Conservation (phyloP, 2,329 filamentous ascomycete species). For the Mollisiaceae sp. region DNA sequence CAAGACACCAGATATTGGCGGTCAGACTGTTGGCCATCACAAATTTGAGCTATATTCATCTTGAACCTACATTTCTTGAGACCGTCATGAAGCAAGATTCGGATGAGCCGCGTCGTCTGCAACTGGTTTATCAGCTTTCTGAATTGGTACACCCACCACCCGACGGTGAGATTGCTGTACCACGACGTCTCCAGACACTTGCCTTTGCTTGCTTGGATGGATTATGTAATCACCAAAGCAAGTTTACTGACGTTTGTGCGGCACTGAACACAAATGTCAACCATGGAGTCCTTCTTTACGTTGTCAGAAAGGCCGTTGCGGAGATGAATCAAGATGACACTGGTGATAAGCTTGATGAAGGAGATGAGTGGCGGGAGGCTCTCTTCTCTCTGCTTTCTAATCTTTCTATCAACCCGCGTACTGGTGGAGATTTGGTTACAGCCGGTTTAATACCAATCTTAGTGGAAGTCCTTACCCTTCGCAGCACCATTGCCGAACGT, state of each 20-base stretch:
- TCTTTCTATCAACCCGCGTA: slow-evolving; percentile 74
- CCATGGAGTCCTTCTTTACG: slow-evolving; percentile 91
- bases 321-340: slow-evolving; percentile 72
- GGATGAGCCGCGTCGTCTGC: slow-evolving; percentile 86
- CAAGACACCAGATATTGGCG: slow-evolving; percentile 76
- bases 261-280: slow-evolving; percentile 96
- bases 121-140: slow-evolving; percentile 89
- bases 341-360: slow-evolving; percentile 65
- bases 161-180: slow-evolving; percentile 69
- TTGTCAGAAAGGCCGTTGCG: slow-evolving; percentile 87
- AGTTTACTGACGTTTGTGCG: slow-evolving; percentile 80
- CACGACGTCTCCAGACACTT: slow-evolving; percentile 79
- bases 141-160: slow-evolving; percentile 87
- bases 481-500: slow-evolving; percentile 80
- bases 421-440: slow-evolving; percentile 82
- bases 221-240: slow-evolving; percentile 79
- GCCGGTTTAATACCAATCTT: slow-evolving; percentile 90
- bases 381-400: slow-evolving; percentile 87
- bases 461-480: slow-evolving; percentile 83
- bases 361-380: slow-evolving; percentile 88
- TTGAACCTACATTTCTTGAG: slow-evolving; percentile 81
- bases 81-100: slow-evolving; percentile 86
- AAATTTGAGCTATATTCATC: slow-evolving; percentile 88
- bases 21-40: slow-evolving; percentile 85
- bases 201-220: slow-evolving; percentile 83